phyloP scores from a whole-genome alignment of 2,329 filamentous ascomycete species.

The Rhexocercosporidium sp. region DNA sequence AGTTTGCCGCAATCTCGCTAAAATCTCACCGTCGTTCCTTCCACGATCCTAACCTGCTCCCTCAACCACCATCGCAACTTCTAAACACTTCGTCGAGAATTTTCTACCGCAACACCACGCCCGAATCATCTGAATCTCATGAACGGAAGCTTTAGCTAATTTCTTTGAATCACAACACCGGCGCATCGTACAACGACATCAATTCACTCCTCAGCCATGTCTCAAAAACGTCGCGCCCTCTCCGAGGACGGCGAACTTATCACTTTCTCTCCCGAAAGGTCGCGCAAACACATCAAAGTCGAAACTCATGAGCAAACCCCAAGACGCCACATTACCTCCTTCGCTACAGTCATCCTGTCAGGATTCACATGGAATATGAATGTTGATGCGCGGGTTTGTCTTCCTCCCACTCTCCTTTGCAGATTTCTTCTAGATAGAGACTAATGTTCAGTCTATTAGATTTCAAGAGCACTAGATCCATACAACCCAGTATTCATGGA shows the following conservation, averaged over 20 bases:
- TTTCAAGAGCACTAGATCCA: neutral
- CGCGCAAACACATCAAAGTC: neutral
- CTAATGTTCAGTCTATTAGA: neutral
- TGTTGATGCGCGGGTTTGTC: neutral
- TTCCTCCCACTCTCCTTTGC: neutral
- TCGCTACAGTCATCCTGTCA: neutral
- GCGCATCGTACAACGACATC: too few relatives aligned
- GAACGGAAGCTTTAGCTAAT: neutral
- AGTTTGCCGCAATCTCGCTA: too few relatives aligned
- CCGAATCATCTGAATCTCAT: too few relatives aligned
- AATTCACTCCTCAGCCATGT: neutral
- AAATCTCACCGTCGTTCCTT: too few relatives aligned
- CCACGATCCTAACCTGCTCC: too few relatives aligned
- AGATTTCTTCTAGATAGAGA: neutral
- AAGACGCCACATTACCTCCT: neutral
- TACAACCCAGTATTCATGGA: neutral
- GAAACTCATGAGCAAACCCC: neutral
- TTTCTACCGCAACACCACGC: too few relatives aligned
- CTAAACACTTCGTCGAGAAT: too few relatives aligned
- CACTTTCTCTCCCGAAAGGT: neutral
- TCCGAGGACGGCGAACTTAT: neutral
- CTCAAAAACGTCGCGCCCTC: neutral
- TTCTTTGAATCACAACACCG: neutral
- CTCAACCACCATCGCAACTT: too few relatives aligned
- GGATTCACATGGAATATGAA: slow-evolving; percentile 4